A percentile compares a stretch with the other conserved stretches of the same genome.
phyloP scores from a whole-genome alignment of 192 early-diverging fungal genomes.

The Globomyces pollinis-pini region DNA sequence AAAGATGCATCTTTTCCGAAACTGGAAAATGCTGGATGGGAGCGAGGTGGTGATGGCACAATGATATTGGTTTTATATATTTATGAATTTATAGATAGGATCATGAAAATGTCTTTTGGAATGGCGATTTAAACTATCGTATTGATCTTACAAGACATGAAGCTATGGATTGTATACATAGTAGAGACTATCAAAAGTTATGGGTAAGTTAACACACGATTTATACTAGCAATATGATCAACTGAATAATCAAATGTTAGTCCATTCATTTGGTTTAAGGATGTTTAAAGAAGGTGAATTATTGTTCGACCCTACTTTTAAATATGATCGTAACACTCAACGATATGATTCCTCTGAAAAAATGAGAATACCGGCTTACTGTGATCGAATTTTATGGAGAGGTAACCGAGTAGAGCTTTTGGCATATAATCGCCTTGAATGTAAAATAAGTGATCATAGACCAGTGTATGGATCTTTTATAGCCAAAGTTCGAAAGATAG shows the following conservation, averaged over 20 bases:
- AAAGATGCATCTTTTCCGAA: conserved; percentile 46
- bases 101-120: conserved; percentile 15
- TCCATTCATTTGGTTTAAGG: conserved; percentile 68
- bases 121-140: conserved; percentile 95
- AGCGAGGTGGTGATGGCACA: conserved; percentile 81
- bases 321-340: conserved; percentile 73
- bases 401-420: conserved; percentile 22
- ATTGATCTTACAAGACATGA: conserved; percentile 64
- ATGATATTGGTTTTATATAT: conserved; percentile 49
- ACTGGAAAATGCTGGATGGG: conserved; percentile 37
- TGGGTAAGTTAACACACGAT: conserved; percentile 29
- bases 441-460: conserved; percentile 73
- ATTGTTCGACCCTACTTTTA: conserved; percentile 91
- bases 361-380: conserved; percentile 88
- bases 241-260: conserved; percentile 26
- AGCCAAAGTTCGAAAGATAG: conserved; percentile 44
- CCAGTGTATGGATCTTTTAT: conserved; percentile 69
- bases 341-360: conserved; percentile 91
- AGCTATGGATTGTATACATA: conserved; percentile 53
- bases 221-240: conserved; percentile 38
- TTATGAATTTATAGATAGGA: conserved; percentile 10
- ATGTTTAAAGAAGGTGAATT: conserved; percentile 69
- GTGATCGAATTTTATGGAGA: conserved; percentile 66
- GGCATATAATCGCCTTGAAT: conserved; percentile 62
- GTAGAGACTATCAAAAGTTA: conserved; percentile 51